Base-by-base conservation (phyloP, 495 filamentous ascomycete species). In the Hyaloscypha finlandica region DNA sequence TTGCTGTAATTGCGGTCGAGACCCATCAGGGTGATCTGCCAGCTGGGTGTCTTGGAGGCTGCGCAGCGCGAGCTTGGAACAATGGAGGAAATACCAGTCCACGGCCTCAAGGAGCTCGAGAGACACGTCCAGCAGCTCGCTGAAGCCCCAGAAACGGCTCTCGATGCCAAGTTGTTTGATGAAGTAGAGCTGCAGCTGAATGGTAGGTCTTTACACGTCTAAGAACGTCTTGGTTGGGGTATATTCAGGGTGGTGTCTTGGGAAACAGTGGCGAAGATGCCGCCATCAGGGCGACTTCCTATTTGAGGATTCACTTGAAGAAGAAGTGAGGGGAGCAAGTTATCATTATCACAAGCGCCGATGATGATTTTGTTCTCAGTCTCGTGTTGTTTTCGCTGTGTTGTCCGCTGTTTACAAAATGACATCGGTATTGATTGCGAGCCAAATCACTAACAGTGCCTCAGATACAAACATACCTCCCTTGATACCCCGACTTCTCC, bases 111-210 rank as follows among this genome's bases (percentile, higher is more conserved):
- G 20, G 82, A 83, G 53, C 74, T 85, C 61, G 76, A 81, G 61
- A 74, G 69, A 25, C 84, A 86, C 68, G 72, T 86, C 25, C 79
- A 82, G 56, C 70, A 80, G 19, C 74, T 86, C n/a, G 62, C 79
- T 53, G 64, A 64, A 33, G 77, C 81, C 68, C 74, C 82, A 9
- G 68, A 63, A 5, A 61, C 78, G 5, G 64, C 74, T 0, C 74
- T 82, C 30, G 77, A 78, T 68, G 69, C 68, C 14, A 83, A 83
- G 69, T 71, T 85, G 3, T 83, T 85, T 52, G 83, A 86, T 64
- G 77, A 85, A 67, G 78, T 86, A 33, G 80, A 83, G 63, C 77
- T 86, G 0, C 83, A 86, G 66, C 76, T 86, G 20, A 84, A 78
- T 60, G 81, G 81, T 78, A 74, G 19, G 73, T 55, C 14, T 19